Conservation (phyloP, 1,284 basidiomycete species). For the Cutaneotrichosporon arboriforme region DNA sequence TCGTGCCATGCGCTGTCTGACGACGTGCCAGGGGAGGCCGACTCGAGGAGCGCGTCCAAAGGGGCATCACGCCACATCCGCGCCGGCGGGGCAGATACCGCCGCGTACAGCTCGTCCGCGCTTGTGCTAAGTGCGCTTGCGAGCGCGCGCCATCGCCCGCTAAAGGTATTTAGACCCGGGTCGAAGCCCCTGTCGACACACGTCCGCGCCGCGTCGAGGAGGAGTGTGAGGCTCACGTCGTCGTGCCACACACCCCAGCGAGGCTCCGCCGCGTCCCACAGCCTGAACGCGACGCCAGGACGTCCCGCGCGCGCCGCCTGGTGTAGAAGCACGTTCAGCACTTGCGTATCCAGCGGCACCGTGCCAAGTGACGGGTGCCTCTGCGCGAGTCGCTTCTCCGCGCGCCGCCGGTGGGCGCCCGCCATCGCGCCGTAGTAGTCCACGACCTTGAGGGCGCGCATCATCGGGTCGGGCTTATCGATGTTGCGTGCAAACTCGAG, state of each 20-base stretch:
- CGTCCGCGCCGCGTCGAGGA: conserved; percentile 30
- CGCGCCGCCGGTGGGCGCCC: not conserved
- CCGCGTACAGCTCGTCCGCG: too few species aligned
- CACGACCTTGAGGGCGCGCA: conserved; percentile 26
- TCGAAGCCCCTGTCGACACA: conserved; percentile 9
- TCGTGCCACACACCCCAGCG: conserved; percentile 38
- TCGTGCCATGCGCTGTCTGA: conserved; percentile 20
- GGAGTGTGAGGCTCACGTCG: conserved; percentile 24
- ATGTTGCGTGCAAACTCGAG: conserved; percentile 7
- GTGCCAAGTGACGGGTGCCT: not conserved
- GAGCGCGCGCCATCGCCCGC: conserved; percentile 22
- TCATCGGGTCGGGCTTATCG: conserved; percentile 3
- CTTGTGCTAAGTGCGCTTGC: conserved; percentile 17
- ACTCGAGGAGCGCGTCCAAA: not conserved
- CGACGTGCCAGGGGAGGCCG: too few species aligned
- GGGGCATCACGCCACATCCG: not conserved
- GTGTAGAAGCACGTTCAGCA: conserved; percentile 32
- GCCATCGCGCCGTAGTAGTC: conserved; percentile 17
- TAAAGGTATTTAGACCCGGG: conserved; percentile 13
- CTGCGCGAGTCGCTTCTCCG: not conserved
- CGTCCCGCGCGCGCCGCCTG: conserved; percentile 15
- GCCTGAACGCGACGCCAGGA: conserved; percentile 30
- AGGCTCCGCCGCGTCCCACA: conserved; percentile 30
- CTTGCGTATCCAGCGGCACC: conserved; percentile 26
- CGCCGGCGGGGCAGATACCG: not conserved